Percentiles rank a stretch among this genome's conserved stretches.
phyloP scores from a whole-genome alignment of 768 basidiomycete species.

The Tulasnella calospora region DNA sequence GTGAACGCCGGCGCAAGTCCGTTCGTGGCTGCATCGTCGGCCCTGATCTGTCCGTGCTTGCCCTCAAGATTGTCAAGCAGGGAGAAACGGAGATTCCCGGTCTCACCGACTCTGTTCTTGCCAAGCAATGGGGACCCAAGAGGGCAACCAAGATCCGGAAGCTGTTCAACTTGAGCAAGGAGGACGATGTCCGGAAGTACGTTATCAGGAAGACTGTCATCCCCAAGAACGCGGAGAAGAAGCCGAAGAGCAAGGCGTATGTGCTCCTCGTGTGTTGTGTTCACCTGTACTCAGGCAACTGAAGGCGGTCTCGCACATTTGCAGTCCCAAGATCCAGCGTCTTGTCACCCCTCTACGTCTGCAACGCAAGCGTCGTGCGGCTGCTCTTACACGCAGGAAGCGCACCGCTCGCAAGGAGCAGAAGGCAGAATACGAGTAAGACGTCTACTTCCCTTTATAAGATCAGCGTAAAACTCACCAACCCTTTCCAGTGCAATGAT shows the following conservation, averaged over 20 bases:
- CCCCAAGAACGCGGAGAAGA: constrained; percentile 80
- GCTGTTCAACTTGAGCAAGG: constrained; percentile 97
- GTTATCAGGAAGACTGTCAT: constrained; percentile 90
- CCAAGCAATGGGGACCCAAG: constrained; percentile 96
- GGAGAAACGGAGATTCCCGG: constrained; percentile 87
- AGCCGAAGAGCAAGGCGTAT: constrained; percentile 95
- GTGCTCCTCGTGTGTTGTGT: constrained; percentile 26
- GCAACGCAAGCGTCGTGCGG: constrained; percentile 92
- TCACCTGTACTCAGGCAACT: neutral
- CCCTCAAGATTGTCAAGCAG: constrained; percentile 93
- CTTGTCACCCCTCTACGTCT: constrained; percentile 92
- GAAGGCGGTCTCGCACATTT: neutral
- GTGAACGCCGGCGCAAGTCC: constrained; percentile 98
- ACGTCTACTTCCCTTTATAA: constrained; percentile 22
- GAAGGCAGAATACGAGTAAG: constrained; percentile 87
- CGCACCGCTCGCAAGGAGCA: constrained; percentile 92
- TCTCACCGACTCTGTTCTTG: constrained; percentile 84
- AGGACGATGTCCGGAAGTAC: constrained; percentile 98
- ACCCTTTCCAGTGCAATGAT: constrained; percentile 52
- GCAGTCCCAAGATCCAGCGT: constrained; percentile 92
- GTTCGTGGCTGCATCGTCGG: constrained; percentile 98
- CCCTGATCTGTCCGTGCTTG: constrained; percentile 91
- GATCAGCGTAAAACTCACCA: neutral
- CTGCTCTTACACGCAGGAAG: constrained; percentile 79
- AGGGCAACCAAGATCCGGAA: constrained; percentile 92